Evolutionary conservation across 441 rosid species (phyloP), one percentile per base, ranked within the genome.

Genomic region (Populus hybrid): DNA sequence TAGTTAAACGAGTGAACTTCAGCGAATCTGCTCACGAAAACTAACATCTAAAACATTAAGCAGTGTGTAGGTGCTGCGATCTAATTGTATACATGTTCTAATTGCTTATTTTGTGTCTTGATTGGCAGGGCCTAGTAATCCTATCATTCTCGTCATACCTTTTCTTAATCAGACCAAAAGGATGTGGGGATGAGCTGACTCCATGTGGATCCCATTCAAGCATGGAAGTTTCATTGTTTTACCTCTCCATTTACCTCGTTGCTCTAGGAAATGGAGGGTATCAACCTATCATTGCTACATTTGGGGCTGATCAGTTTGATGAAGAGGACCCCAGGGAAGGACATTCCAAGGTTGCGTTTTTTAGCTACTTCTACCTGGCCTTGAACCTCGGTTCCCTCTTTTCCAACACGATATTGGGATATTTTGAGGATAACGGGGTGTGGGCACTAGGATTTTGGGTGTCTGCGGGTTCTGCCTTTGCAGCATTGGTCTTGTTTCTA

Each of bases 261-360:
- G 99, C 99, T 1, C 85, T 97, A 23, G 99, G 99, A 69, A 88
- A 93, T 70, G 99, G 99, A 5, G 98, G 98, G 23, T 92, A 94
- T 82, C 98, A 97, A 63, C 99, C 99, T 21, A 93, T 82, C 74
- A 93, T 94, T 21, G 98, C 97, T 66, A 94, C 99, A 6, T 87
- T 97, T 19, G 99, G 99, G 36, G 97, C 99, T 4, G 99, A 97
- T 76, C 99, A 97, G 72, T 97, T 93, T 78, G 98, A 97, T 42
- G 98, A 92, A 81, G 94, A 92, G 38, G 91, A 97, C 81, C 89
- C 92, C 10, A 87, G 83, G 75, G 98, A 93, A 89, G 90, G 89
- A 1, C 88, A 83, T 81, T 93, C 98, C 11, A 97, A 97, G 81
- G 89, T 92, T 6, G 85, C 98, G 4, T 97, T 94, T 75, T 97